Evolutionary conservation across 176 grass and related monocot genomes (phyloP), one percentile per base, ranked within the genome.

Genomic region (Phragmites australis): DNA sequence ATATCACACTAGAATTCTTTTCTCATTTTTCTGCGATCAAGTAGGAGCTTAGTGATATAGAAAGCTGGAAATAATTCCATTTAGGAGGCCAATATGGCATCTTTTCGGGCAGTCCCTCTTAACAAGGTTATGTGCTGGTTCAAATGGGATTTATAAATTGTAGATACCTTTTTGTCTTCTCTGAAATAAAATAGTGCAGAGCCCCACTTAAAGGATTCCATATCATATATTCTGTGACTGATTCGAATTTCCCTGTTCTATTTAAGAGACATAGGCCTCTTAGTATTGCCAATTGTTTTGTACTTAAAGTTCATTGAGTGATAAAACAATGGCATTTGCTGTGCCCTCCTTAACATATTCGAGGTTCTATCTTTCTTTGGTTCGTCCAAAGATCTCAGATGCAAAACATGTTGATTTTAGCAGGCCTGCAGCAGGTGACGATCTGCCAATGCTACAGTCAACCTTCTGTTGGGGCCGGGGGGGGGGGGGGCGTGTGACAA

Each of bases 311-410:
- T 39, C 40, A 31, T 45, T 27, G 22, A 30, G 75, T 78, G 62
- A 82, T 64, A 53, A 76, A 48, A 82, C 23, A 82, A 86, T 86
- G 72, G 77, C 71, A 64, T 81, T 81, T 57, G 74, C 44, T 78
- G 41, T 45, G 49, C 59, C 48, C 9, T 26, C 18, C 9, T 26
- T 12, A 27, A 56, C 74, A 60, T 50, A 72, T 78, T 55, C 31
- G 18, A 59, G 23, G 4, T 53, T 40, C 19, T 55, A 73, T 44
- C 39, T 44, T 83, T 78, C 12, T 64, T 49, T 76, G 32, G 62
- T 37, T 41, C 26, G 9, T 6, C 4, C 16, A 29, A 83, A n/a
- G 57, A 80, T 22, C 71, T 27, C 61, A 71, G 64, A 66, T 16
- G 46, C 31, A 74, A 70, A 49, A 46, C 23, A 76, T 64, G 19